Percentiles rank a stretch among this genome's conserved stretches.
Conservation (phyloP, 371 early-diverging fungal genomes). For the Saksenaea oblongispora region DNA sequence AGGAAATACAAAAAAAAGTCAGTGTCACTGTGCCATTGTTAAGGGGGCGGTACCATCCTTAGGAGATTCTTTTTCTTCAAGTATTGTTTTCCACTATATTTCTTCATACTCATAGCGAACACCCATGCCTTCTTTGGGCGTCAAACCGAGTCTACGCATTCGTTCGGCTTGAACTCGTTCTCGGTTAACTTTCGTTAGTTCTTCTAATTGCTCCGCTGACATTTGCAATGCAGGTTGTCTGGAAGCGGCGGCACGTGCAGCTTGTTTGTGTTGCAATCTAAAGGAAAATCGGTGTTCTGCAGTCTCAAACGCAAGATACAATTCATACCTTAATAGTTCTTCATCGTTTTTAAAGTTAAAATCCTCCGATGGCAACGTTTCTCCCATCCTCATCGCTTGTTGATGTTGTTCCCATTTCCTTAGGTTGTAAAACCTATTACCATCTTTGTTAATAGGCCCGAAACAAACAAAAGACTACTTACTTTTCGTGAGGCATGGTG, state of each 20-base stretch:
- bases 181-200: slow-evolving; percentile 61
- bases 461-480: slow-evolving; percentile 25
- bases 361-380: slow-evolving; percentile 24
- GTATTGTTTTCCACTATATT: not conserved
- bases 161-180: slow-evolving; percentile 71
- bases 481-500: slow-evolving; percentile 72
- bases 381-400: slow-evolving; percentile 59
- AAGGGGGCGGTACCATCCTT: not conserved
- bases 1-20: not conserved
- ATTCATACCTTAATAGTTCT: slow-evolving; percentile 44
- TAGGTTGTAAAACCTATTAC: slow-evolving; percentile 54
- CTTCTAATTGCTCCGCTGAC: slow-evolving; percentile 62
- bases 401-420: slow-evolving; percentile 62
- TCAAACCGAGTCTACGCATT: slow-evolving; percentile 67
- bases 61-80: not conserved
- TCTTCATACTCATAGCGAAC: slow-evolving; percentile 49
- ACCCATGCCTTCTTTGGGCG: slow-evolving; percentile 50
- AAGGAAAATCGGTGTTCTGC: not conserved
- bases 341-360: slow-evolving; percentile 49
- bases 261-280: slow-evolving; percentile 23
- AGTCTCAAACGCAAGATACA: not conserved
- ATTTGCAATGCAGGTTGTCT: slow-evolving; percentile 37
- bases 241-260: slow-evolving; percentile 18
- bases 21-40: slow-evolving; percentile 5
- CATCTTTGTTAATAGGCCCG: slow-evolving; percentile 5